These are phyloP conservation scores for Xylaria curta DNA, from an alignment of 495 filamentous ascomycete species.

Conservation along the genomic window DNA sequence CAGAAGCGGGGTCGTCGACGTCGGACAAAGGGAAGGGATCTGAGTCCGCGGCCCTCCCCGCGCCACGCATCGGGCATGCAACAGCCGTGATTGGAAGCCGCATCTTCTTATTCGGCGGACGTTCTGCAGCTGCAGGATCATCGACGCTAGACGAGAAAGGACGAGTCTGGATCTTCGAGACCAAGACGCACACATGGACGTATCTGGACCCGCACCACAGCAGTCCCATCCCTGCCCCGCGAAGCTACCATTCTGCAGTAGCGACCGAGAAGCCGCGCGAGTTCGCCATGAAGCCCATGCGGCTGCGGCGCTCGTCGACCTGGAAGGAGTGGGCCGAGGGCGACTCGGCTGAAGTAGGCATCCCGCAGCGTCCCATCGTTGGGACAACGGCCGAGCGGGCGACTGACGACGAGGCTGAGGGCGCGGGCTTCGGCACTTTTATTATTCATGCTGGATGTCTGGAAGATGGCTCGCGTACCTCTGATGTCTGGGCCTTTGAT, in stretches of 20 bases:
- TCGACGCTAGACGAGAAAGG: constrained; percentile 64
- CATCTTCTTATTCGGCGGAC: constrained; percentile 71
- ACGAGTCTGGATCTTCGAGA: constrained; percentile 70
- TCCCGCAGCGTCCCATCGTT: constrained; percentile 55
- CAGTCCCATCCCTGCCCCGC: constrained; percentile 48
- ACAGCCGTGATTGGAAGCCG: constrained; percentile 62
- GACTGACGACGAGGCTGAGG: constrained; percentile 52
- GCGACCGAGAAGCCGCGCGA: constrained; percentile 55
- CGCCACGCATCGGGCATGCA: constrained; percentile 62
- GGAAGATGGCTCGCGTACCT: constrained; percentile 54
- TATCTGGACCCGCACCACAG: constrained; percentile 57
- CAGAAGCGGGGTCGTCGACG: constrained; percentile 17
- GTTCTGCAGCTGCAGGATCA: constrained; percentile 48
- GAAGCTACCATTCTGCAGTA: constrained; percentile 56
- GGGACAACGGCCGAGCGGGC: constrained; percentile 54
- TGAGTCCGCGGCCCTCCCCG: constrained; percentile 45
- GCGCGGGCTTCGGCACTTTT: constrained; percentile 62
- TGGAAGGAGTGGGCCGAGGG: constrained; percentile 54
- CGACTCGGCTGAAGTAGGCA: constrained; percentile 48
- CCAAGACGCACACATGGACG: constrained; percentile 61
- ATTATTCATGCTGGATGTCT: constrained; percentile 76
- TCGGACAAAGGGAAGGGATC: constrained; percentile 23
- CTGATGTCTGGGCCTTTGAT: constrained; percentile 77
- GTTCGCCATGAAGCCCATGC: constrained; percentile 38
- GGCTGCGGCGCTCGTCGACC: constrained; percentile 34